Conservation (phyloP, 768 basidiomycete genomes). For the Termitomyces sp. region DNA sequence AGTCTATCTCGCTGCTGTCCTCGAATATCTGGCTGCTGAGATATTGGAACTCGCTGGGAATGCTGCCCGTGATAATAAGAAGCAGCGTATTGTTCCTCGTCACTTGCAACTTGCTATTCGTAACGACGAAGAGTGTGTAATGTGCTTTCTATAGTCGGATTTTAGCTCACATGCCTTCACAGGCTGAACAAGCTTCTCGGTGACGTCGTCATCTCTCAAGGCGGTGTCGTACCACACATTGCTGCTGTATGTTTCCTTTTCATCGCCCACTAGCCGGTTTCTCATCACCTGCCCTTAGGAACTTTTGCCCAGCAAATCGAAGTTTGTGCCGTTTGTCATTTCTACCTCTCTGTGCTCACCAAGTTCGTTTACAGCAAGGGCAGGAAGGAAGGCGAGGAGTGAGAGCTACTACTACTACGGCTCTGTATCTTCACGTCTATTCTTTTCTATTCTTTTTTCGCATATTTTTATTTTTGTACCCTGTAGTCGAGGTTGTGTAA, state of each 20-base stretch:
- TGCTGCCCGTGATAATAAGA: slow-evolving; percentile 87
- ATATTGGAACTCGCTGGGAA: slow-evolving; percentile 92
- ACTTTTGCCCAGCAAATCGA: slow-evolving; percentile 36
- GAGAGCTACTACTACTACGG: slow-evolving; percentile 8
- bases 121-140: slow-evolving; percentile 80
- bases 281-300: slow-evolving; percentile 19
- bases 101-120: slow-evolving; percentile 93
- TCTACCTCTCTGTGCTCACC: not conserved
- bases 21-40: slow-evolving; percentile 90
- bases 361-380: slow-evolving; percentile 22
- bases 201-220: slow-evolving; percentile 89
- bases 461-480: slow-evolving; percentile 13
- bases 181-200: slow-evolving; percentile 69
- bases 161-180: slow-evolving; percentile 3
- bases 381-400: slow-evolving; percentile 36
- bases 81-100: slow-evolving; percentile 93
- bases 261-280: not conserved
- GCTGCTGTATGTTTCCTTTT: slow-evolving; percentile 28
- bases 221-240: slow-evolving; percentile 88
- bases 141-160: not conserved
- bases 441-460: slow-evolving; percentile 13
- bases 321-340: slow-evolving; percentile 13
- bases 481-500: slow-evolving; percentile 12
- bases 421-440: slow-evolving; percentile 9
- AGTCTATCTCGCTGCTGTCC: slow-evolving; percentile 91